A percentile compares a stretch with the other conserved stretches of the same genome.
These are phyloP conservation scores for Pichia phayaonensis DNA, from an alignment of 805 yeast species.

Conservation along the genomic window DNA sequence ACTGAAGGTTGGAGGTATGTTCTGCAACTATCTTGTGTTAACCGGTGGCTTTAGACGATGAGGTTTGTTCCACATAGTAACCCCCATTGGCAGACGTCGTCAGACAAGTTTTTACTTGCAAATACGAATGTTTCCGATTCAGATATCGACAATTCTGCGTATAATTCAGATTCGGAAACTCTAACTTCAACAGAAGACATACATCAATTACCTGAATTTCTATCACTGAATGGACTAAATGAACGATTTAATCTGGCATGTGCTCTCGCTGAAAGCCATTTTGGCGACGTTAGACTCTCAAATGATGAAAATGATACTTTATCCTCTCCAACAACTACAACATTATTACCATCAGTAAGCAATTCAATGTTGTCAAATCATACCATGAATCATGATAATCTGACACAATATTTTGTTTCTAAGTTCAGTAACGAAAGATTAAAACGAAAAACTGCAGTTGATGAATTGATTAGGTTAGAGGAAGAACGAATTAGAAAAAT, in stretches of 20 bases:
- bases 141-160: neutral
- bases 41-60: constrained; percentile 10
- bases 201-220: constrained; percentile 5
- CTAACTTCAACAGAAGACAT: constrained; percentile 3
- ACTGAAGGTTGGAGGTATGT: too few species aligned
- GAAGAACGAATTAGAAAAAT: constrained; percentile 13
- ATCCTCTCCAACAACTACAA: too few species aligned
- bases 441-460: constrained; percentile 1
- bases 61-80: constrained; percentile 25
- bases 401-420: neutral
- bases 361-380: neutral
- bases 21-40: too few species aligned
- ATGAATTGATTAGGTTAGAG: constrained; percentile 14
- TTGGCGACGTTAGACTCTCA: neutral
- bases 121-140: neutral
- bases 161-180: neutral
- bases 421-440: neutral
- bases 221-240: constrained; percentile 1
- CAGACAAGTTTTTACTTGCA: neutral
- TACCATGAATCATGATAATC: neutral
- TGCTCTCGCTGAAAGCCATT: neutral
- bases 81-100: constrained; percentile 12
- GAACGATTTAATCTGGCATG: constrained; percentile 3
- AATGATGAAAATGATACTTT: neutral
- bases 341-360: neutral